Evolutionary conservation across 2,329 filamentous ascomycete species (phyloP).

Genomic region (Zarea fungicola): DNA sequence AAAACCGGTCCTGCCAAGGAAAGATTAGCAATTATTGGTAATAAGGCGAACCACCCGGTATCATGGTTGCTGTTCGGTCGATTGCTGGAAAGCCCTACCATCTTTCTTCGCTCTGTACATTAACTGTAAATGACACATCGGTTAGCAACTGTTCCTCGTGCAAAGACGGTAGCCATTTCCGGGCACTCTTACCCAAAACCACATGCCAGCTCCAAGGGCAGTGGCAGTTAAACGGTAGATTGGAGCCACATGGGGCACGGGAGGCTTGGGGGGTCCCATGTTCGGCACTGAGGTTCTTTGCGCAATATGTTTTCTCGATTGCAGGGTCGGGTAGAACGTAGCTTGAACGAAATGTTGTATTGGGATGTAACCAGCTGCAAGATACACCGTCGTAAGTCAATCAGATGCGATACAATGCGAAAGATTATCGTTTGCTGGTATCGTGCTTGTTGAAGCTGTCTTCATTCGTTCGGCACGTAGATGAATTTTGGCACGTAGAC

Average conservation of each 20-base stretch:
- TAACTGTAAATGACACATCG: constrained; percentile 50
- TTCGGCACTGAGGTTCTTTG: not conserved
- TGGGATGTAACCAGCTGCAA: no score
- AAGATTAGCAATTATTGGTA: not conserved
- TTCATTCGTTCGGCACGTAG: not conserved
- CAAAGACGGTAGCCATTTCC: not conserved
- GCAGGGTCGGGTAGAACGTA: not conserved
- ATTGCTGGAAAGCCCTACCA: no score
- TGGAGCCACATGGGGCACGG: constrained; percentile 45
- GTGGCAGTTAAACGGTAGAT: constrained; percentile 84
- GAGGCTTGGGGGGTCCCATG: constrained; percentile 34
- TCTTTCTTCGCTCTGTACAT: constrained; percentile 98
- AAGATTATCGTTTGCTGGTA: not conserved
- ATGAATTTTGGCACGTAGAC: not conserved
- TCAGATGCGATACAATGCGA: not conserved
- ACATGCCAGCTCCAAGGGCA: constrained; percentile 90
- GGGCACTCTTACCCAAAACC: constrained; percentile 95
- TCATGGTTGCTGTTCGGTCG: no score
- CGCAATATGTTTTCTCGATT: not conserved
- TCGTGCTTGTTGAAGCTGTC: constrained; percentile 1
- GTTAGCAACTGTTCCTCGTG: constrained; percentile 2
- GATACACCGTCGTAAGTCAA: not conserved
- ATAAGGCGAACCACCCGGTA: constrained; percentile 11
- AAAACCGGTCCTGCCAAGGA: constrained; percentile 58
- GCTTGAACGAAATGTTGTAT: no score